Conservation (phyloP, 768 basidiomycete genomes). For the button mushroom (Agaricus bisporus) region DNA sequence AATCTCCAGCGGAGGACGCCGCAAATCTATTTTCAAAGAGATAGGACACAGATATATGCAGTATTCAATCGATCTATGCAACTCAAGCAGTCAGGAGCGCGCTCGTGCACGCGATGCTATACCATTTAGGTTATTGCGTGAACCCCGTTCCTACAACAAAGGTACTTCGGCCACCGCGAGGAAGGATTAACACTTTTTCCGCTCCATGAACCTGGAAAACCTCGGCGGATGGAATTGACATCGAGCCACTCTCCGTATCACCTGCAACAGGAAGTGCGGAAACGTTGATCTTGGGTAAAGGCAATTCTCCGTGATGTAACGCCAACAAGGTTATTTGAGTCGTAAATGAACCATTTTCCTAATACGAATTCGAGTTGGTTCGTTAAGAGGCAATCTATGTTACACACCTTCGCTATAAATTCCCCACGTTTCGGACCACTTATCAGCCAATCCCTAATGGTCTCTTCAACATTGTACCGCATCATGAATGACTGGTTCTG, state of each 20-base stretch:
- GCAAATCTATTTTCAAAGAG: neutral
- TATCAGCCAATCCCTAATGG: slow-evolving; percentile 82
- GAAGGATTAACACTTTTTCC: slow-evolving; percentile 73
- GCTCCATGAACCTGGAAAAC: slow-evolving; percentile 84
- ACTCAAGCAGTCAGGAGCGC: too few relatives aligned
- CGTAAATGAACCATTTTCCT: slow-evolving; percentile 60
- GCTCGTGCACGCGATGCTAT: too few relatives aligned
- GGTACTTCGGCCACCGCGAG: slow-evolving; percentile 76
- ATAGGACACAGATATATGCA: neutral
- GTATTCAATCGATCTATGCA: too few relatives aligned
- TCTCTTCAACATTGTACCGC: slow-evolving; percentile 79
- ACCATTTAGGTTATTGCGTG: slow-evolving; percentile 6
- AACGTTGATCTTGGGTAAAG: slow-evolving; percentile 68
- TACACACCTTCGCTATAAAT: slow-evolving; percentile 63
- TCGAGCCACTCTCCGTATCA: slow-evolving; percentile 51
- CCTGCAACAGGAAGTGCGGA: slow-evolving; percentile 49
- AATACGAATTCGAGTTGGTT: neutral
- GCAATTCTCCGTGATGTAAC: slow-evolving; percentile 75
- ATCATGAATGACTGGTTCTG: slow-evolving; percentile 42
- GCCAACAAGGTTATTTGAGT: slow-evolving; percentile 78
- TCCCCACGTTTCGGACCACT: slow-evolving; percentile 85
- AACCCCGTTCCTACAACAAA: slow-evolving; percentile 72
- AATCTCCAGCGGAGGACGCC: neutral
- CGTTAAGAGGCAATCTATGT: neutral
- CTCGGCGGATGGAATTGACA: slow-evolving; percentile 60